A percentile compares a stretch with the other conserved stretches of the same genome.
These are phyloP conservation scores for Rhododendron griersonianum DNA, from an alignment of 148 eudicot species.

Conservation along the genomic window DNA sequence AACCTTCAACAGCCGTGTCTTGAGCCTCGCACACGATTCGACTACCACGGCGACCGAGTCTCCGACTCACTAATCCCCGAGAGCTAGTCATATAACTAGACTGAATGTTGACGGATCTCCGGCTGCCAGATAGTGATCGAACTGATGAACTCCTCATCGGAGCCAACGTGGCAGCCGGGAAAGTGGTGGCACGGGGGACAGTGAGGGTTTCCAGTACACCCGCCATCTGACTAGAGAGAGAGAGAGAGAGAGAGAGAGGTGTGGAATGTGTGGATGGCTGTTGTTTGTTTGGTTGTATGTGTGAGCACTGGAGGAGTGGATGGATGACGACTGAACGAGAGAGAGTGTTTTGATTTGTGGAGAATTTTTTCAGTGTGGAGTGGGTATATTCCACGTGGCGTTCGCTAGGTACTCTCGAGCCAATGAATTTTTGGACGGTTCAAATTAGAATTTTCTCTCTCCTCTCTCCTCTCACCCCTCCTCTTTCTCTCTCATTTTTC, in stretches of 20 bases:
- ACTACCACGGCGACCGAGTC: conserved; percentile 29
- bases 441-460: no score
- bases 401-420: no score
- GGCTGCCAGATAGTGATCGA: conserved; percentile 19
- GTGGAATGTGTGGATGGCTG: conserved; percentile 6
- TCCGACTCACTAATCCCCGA: conserved; percentile 25
- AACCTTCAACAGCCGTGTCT: conserved; percentile 68
- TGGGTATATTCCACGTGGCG: no score
- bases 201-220: conserved; percentile 50
- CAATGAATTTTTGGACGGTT: no score
- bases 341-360: not conserved
- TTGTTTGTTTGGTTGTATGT: not conserved
- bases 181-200: conserved; percentile 46
- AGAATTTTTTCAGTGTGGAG: no score
- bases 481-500: no score
- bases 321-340: not conserved
- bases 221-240: conserved; percentile 37
- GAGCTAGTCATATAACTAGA: not conserved
- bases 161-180: conserved; percentile 26
- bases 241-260: conserved; percentile 5
- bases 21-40: conserved; percentile 69
- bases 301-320: not conserved
- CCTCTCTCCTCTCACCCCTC: no score
- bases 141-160: conserved; percentile 25
- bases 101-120: conserved; percentile 25